A percentile compares a stretch with the other conserved stretches of the same genome.
phyloP scores from a whole-genome alignment of 2,329 filamentous ascomycete genomes.

The Colletotrichum sp. region DNA sequence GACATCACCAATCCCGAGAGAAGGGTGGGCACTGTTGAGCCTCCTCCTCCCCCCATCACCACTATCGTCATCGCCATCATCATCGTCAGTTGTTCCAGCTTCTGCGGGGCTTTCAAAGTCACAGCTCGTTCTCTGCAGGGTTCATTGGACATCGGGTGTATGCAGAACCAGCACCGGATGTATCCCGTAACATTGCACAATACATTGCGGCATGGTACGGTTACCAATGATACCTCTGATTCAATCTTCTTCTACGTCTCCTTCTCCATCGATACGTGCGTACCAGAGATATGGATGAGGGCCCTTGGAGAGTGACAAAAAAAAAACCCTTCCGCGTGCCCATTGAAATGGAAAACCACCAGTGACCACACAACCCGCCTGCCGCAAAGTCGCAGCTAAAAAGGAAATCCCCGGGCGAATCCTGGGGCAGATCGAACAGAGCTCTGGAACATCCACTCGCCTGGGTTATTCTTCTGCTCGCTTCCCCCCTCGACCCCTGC shows the following conservation, averaged over 20 bases:
- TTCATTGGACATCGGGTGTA: background rate
- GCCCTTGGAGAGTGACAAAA: background rate
- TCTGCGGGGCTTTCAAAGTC: background rate
- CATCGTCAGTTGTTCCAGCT: background rate
- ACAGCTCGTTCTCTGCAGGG: background rate
- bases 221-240: no score
- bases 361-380: background rate
- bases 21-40: background rate
- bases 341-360: background rate
- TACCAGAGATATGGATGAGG: background rate
- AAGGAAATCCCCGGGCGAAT: slow-evolving; percentile 10
- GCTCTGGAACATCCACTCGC: slow-evolving; percentile 14
- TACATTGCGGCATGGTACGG: background rate
- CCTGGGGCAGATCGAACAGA: slow-evolving; percentile 23
- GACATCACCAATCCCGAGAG: no score
- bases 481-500: slow-evolving; percentile 1
- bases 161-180: background rate
- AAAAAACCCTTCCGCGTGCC: background rate
- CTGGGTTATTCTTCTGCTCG: slow-evolving; percentile 17
- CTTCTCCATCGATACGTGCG: background rate
- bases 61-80: no score
- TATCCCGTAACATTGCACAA: background rate
- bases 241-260: no score
- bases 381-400: background rate
- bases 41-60: background rate